Base-by-base conservation (phyloP, 1,284 basidiomycete species). In the Ceratobasidium sp. region DNA sequence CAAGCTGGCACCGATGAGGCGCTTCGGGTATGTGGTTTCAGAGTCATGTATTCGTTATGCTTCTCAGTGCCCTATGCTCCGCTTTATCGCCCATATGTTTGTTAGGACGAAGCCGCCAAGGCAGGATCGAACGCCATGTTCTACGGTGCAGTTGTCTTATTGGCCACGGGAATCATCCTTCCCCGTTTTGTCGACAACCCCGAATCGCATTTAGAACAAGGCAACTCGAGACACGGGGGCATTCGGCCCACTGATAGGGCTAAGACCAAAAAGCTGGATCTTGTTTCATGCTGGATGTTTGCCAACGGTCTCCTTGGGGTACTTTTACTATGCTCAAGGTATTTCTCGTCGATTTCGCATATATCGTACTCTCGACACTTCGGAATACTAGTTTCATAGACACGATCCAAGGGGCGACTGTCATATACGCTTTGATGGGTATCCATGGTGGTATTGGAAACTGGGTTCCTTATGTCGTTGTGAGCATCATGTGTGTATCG, bases 41-140 rank as follows among this genome's bases (percentile, higher is more conserved):
- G 9, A 26, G 21, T 50, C 12, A n/a, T 10, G 41, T 18, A 10
- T 43, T 18, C 41, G 18, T 18, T 43, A 50, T 8, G 5, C 46
- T 50, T 18, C 8, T 50, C n/a, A 18, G 36, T 39, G 36, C 14
- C 36, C 6, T n/a, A n/a, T n/a, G n/a, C n/a, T n/a, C 36, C 36
- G 14, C 8, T 39, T 14, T 39, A 6, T 39, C 14, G 14, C 6
- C 36, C 36, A 39, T 6, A 39, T 39, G 14, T 39, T 14, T 39
- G 80, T 39, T 78, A 80, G 21, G 79, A 78, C 14, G 80, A 82
- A 32, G 85, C 85, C 0, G 84, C 84, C 0, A 80, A 85, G 6
- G 80, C 81, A 0, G 86, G 86, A 36, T 83, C 84, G 2, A 77
- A 82, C 60, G 84, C 85, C 0, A 79, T 87, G 65, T 82, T 87